Conservation (phyloP, 257 asterid species). For the Schizonepeta tenuifolia region DNA sequence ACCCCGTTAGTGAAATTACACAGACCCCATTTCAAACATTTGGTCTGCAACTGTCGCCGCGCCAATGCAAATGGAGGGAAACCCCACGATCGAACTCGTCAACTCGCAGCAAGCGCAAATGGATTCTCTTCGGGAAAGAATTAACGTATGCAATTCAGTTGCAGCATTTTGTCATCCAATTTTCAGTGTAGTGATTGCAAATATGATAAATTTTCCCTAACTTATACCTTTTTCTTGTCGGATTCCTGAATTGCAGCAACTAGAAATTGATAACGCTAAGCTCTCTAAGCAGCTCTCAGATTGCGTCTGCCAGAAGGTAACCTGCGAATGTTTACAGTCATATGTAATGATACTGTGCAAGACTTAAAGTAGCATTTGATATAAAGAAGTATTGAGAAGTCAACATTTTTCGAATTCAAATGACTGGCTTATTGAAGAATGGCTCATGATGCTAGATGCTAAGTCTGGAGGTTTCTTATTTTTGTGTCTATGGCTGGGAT, state of each 20-base stretch:
- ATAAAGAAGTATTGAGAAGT: not conserved
- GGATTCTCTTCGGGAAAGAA: conserved; percentile 54
- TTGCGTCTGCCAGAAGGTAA: conserved; percentile 75
- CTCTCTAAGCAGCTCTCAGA: conserved; percentile 53
- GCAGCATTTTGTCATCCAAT: not conserved
- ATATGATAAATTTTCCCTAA: not conserved
- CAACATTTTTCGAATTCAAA: not conserved
- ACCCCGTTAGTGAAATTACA: no score
- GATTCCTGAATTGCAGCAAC: conserved; percentile 50
- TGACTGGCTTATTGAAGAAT: conserved; percentile 9
- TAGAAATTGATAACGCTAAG: conserved; percentile 65
- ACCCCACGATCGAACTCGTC: conserved; percentile 36
- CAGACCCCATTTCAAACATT: conserved; percentile 32
- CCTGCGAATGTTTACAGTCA: not conserved
- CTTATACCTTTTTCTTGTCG: not conserved
- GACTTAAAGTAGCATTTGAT: not conserved
- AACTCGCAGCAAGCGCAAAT: conserved; percentile 44
- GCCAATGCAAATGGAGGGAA: conserved; percentile 42
- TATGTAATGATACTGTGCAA: not conserved
- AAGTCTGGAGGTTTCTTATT: not conserved
- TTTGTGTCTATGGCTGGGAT: conserved; percentile 9
- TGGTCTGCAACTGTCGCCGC: conserved; percentile 29
- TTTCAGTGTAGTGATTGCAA: not conserved
- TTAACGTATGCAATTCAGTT: conserved; percentile 44
- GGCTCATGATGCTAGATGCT: not conserved